Base-by-base conservation (phyloP, 768 basidiomycete species). In the Lentinula guzmanii region DNA sequence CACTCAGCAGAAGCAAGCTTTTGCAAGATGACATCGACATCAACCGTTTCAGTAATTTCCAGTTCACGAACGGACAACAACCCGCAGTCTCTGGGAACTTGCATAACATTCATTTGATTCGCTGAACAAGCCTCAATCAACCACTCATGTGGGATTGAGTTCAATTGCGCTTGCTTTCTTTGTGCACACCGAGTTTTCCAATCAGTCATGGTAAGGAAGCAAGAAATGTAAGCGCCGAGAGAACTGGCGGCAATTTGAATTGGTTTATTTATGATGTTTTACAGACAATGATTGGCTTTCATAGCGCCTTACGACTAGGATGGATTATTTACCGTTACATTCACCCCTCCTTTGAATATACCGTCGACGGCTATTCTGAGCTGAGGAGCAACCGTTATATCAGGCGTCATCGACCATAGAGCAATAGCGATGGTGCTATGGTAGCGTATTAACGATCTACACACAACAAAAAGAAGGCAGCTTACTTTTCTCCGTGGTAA, bases 401-500 rank as follows among this genome's bases (percentile, higher is more conserved):
- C 65, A 8, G 70, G 50, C 41, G 79, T 75, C 72, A 82, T 71
- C 3, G 73, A 74, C 82, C 82, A 84, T 1, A 84, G 65, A 0
- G 79, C 79, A 5, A 85, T 80, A 1, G 84, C 81, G 31, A 85
- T 76, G 8, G 82, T 86, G 57, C 82, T 86, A 24, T 7, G 21
- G 16, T 59, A 64, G 35, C 28, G 53, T 53, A 39, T 33, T 37
- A 1, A 58, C 42, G 21, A 5, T 3, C 37, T 13, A 18, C 15
- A 2, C 46, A 9, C 21, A 28, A 21, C 33, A 64, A 33, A 4
- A 37, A 34, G 2, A 37, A 41, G 28, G 28, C 28, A 41, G 70
- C 83, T 65, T 69, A 90, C 90, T 91, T 92, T 64, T 73, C 72
- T 41, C 91, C 91, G 35, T 76, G 76, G 65, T 89, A 90, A 67